Evolutionary conservation across 768 basidiomycete genomes (phyloP).

Genomic region (Macrolepiota albuminosa): DNA sequence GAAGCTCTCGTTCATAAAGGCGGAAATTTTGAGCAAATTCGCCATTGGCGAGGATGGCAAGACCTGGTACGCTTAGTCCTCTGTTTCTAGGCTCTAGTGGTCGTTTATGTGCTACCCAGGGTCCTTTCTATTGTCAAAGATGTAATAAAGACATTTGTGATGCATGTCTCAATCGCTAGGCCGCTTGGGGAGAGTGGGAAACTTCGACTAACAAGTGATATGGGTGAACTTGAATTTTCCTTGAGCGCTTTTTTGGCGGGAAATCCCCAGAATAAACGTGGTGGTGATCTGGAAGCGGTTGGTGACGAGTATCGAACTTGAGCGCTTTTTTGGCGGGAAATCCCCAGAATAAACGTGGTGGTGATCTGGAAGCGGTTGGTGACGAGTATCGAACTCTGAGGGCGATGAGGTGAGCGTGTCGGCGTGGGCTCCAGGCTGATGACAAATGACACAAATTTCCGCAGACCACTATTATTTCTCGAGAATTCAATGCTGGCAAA

Average conservation of each 20-base stretch:
- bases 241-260: constrained; percentile 74
- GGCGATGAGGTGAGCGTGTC: constrained; percentile 70
- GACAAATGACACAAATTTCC: constrained; percentile 2
- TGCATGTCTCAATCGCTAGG: constrained; percentile 90
- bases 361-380: constrained; percentile 70
- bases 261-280: constrained; percentile 51
- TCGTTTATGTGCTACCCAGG: constrained; percentile 33
- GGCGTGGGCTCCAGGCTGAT: background rate
- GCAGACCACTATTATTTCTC: constrained; percentile 84
- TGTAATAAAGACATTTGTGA: constrained; percentile 79
- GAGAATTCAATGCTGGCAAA: constrained; percentile 69
- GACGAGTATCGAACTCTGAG: constrained; percentile 85
- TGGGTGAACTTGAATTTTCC: constrained; percentile 95
- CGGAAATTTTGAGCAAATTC: constrained; percentile 70
- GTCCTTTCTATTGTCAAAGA: constrained; percentile 64
- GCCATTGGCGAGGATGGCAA: constrained; percentile 64
- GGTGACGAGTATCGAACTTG: constrained; percentile 86
- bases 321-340: constrained; percentile 70
- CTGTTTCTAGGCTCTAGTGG: background rate
- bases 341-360: constrained; percentile 52
- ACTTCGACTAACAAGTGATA: constrained; percentile 90
- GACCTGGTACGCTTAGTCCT: constrained; percentile 57
- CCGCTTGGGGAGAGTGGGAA: constrained; percentile 92
- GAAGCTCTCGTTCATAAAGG: constrained; percentile 77
- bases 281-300: constrained; percentile 64